Conservation (phyloP, 2,329 filamentous ascomycete genomes). For the Hypomyces perniciosus region DNA sequence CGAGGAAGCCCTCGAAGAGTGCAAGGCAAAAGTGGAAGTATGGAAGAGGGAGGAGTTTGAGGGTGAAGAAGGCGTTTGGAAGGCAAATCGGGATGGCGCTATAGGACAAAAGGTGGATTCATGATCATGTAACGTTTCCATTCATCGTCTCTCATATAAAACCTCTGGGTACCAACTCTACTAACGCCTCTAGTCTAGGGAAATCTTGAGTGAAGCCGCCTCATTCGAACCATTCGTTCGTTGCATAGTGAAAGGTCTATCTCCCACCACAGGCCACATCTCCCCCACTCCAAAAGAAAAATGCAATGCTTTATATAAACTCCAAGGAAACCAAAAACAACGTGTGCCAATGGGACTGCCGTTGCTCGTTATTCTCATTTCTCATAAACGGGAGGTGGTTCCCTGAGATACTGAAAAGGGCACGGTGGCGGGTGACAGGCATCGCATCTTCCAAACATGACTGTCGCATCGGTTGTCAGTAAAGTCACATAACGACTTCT, state of each 20-base stretch:
- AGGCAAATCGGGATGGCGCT: slow-evolving; percentile 74
- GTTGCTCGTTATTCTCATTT: neutral
- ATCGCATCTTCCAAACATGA: slow-evolving; percentile 30
- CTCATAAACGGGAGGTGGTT: slow-evolving; percentile 32
- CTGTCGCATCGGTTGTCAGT: slow-evolving; percentile 14
- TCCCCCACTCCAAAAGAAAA: neutral
- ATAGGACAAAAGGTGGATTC: slow-evolving; percentile 43
- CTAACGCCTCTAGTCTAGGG: no score
- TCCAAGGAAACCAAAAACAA: no score
- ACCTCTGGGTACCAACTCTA: neutral
- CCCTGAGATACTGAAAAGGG: slow-evolving; percentile 32
- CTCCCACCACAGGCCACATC: no score
- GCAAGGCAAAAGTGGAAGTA: slow-evolving; percentile 84
- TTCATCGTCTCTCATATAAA: neutral
- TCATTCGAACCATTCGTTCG: no score
- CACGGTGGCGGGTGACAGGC: slow-evolving; percentile 28
- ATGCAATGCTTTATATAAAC: no score
- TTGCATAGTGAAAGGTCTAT: no score
- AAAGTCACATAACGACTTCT: neutral
- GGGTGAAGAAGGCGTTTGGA: slow-evolving; percentile 73
- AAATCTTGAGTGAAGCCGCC: no score
- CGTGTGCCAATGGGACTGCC: neutral
- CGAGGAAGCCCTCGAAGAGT: slow-evolving; percentile 81
- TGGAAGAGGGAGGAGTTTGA: slow-evolving; percentile 93
- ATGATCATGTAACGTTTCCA: neutral